Base-by-base conservation (phyloP, 768 basidiomycete genomes). In the Suillus spraguei region DNA sequence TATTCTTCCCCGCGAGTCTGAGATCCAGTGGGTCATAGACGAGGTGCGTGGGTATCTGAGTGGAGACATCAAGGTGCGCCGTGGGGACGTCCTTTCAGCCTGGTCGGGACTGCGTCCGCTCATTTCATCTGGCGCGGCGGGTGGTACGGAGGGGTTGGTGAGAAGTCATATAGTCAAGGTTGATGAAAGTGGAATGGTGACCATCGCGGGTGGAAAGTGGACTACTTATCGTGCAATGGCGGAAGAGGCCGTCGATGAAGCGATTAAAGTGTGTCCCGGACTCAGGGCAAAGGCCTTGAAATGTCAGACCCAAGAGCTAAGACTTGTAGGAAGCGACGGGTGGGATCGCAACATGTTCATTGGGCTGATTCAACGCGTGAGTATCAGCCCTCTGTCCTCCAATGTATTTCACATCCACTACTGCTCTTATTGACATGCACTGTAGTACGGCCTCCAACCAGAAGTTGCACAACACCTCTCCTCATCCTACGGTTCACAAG, bases 341-440 rank as follows among this genome's bases (percentile, higher is more conserved):
- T 99, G 97, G 97, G 91, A 85, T 74, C 82, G 89, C 69, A 95
- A 94, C 74, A 97, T 99, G 95, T 98, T 95, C 75, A 97, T 98
- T 75, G 90, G 94, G 61, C 82, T 99, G 64, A 90, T 96, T 69
- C 97, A 99, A 76, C 84, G 91, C 66, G 93, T 94, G 60, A 56
- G 87, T 80, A 13, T 63, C 42, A 61, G 14, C 55, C 36, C 58
- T n/a, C n/a, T 22, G 33, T 41, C 59, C 24, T 41, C 35, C 33
- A 33, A n/a, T 53, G 11, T 17, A 52, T 32, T 32, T 32, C 13
- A 28, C 8, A 32, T 52, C 46, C 50, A 42, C 17, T 53, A 13
- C 42, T 39, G 13, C 50, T 61, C 14, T 35, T 65, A 35, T 66
- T 14, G 22, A 36, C 32, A 1, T 55, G 33, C 14, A 38, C 60